Conservation (phyloP, 768 basidiomycete species). For the Leucosporidium creatinivorum region DNA sequence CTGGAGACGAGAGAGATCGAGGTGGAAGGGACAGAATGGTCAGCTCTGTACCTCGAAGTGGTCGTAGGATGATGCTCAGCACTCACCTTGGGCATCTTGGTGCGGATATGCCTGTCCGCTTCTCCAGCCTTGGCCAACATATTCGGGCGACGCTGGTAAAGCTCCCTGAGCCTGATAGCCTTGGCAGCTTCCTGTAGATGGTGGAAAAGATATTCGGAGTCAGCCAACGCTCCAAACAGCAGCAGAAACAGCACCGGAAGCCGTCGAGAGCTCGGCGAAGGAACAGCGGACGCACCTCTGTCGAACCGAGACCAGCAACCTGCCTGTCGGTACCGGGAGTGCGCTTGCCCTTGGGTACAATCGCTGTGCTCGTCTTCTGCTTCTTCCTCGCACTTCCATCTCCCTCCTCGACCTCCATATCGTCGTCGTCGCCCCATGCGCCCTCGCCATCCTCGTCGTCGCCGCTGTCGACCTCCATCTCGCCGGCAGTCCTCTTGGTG, state of each 20-base stretch:
- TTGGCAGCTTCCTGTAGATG: constrained; percentile 62
- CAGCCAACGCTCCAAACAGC: background rate
- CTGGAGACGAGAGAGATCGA: constrained; percentile 1
- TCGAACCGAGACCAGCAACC: constrained; percentile 17
- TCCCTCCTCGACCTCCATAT: constrained; percentile 39
- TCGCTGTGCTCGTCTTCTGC: constrained; percentile 14
- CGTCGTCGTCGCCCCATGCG: constrained; percentile 41
- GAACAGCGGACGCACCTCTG: constrained; percentile 12
- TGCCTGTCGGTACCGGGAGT: constrained; percentile 27
- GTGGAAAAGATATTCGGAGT: constrained; percentile 13
- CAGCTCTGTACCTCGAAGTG: too few species aligned
- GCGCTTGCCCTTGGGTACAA: constrained; percentile 34
- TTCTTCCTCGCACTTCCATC: constrained; percentile 30
- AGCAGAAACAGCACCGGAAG: too few species aligned
- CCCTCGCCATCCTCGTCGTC: constrained; percentile 28
- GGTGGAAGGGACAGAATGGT: too few species aligned
- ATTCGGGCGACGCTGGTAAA: constrained; percentile 79
- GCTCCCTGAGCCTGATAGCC: constrained; percentile 72
- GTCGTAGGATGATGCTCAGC: too few species aligned
- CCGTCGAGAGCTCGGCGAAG: too few species aligned
- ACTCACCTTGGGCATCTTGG: constrained; percentile 55
- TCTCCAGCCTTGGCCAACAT: constrained; percentile 85
- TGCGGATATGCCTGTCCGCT: constrained; percentile 56
- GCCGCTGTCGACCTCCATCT: constrained; percentile 39
- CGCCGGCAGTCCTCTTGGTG: constrained; percentile 51